Evolutionary conservation across 1,284 basidiomycete species (phyloP).

Genomic region (Xanthoconium separans): DNA sequence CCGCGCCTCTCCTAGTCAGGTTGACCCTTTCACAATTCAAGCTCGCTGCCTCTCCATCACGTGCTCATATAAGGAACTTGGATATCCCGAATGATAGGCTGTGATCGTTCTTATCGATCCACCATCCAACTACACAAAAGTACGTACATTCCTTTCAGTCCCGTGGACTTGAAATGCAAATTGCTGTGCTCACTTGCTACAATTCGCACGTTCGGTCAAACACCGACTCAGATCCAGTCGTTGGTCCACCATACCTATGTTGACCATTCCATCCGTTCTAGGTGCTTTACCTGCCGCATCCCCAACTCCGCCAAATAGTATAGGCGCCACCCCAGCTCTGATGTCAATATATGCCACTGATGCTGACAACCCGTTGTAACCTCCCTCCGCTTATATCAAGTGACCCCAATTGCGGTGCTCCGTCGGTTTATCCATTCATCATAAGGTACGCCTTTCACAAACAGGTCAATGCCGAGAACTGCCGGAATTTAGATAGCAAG

Average conservation of each 20-base stretch:
- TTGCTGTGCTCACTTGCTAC: slow-evolving; percentile 11
- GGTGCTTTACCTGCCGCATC: neutral
- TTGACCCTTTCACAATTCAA: neutral
- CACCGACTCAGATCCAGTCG: neutral
- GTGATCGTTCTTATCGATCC: slow-evolving; percentile 15
- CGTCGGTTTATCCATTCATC: slow-evolving; percentile 15
- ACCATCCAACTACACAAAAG: neutral
- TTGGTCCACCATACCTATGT: neutral
- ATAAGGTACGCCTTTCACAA: slow-evolving; percentile 12
- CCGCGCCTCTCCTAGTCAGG: neutral
- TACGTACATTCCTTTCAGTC: slow-evolving; percentile 7
- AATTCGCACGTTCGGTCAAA: slow-evolving; percentile 17
- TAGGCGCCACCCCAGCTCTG: slow-evolving; percentile 3
- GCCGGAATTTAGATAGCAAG: slow-evolving; percentile 1
- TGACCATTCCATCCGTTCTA: neutral
- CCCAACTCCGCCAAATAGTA: neutral
- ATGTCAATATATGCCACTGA: slow-evolving; percentile 2
- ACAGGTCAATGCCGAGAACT: slow-evolving; percentile 6
- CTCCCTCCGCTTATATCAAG: slow-evolving; percentile 1
- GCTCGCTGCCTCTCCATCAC: neutral
- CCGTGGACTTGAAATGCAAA: slow-evolving; percentile 11
- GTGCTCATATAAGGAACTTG: neutral
- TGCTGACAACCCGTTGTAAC: neutral
- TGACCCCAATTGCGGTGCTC: slow-evolving; percentile 18
- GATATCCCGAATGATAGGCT: slow-evolving; percentile 6